Base-by-base conservation (phyloP, 129 eudicot genomes). In the Tagetes erecta region DNA sequence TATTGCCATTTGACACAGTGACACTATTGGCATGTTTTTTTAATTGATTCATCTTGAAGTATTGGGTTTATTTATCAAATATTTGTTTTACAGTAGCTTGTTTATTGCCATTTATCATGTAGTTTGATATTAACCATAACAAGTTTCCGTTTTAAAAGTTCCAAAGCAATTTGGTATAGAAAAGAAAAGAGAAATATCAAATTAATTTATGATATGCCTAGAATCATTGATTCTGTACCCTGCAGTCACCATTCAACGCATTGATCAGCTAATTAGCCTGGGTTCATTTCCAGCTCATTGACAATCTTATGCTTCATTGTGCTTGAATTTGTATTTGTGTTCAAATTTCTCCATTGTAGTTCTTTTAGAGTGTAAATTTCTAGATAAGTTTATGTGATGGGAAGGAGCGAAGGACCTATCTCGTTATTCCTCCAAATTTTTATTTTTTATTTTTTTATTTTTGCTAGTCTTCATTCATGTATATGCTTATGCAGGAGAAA, bases 401-500 rank as follows among this genome's bases (percentile, higher is more conserved):
- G 67, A 75, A 53, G 64, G 55, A 35, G 27, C 27, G 27, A 20
- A 20, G 27, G 27, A 20, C 27, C 27, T 20, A 20, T 20, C 27
- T 20, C 27, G 27, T 20, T 20, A 20, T 20, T 20, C 27, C 27
- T 20, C 27, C 27, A 20, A 20, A 20, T 20, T 20, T 20, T 20
- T 20, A 20, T 20, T 20, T 20, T 20, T 20, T 20, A 20, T 65
- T 9, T 34, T 58, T 36, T 44, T 11, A 3, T 56, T n/a, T 39
- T 55, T 35, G 63, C 39, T 62, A 27, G 49, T 38, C 45, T 72
- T 81, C 55, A 76, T 67, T 79, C 49, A 12, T 72, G 58, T 64
- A 53, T 72, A 44, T 72, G 73, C 78, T 72, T 72, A 41, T 84
- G 72, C 90, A 87, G 98, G 91, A 77, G 71, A 82, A 85, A 64